These are phyloP conservation scores for Metschnikowia kofuensis DNA, from an alignment of 805 yeast genomes.

Conservation along the genomic window DNA sequence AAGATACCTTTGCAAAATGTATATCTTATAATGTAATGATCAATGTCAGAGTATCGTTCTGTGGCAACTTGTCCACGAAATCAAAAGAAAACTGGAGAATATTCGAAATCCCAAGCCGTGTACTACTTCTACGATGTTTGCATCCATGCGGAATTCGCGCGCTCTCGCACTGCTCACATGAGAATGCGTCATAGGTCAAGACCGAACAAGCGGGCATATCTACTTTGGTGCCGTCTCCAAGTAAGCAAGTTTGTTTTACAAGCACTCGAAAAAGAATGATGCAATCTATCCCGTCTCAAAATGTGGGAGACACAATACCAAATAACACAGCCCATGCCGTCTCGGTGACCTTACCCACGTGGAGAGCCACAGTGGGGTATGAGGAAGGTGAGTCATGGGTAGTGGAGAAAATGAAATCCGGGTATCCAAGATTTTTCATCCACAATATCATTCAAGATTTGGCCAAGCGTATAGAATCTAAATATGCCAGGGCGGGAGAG, in stretches of 20 bases:
- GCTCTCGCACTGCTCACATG: not conserved
- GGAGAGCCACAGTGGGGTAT: conserved; percentile 91
- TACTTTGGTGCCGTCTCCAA: too few relatives aligned
- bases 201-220: not conserved
- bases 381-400: conserved; percentile 89
- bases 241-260: too few relatives aligned
- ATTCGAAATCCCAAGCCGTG: too few relatives aligned
- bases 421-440: conserved; percentile 84
- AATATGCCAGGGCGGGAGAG: conserved; percentile 81
- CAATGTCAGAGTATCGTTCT: too few relatives aligned
- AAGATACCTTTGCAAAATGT: too few relatives aligned
- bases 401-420: conserved; percentile 70
- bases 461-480: conserved; percentile 50
- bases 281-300: conserved; percentile 32
- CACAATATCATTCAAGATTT: conserved; percentile 61
- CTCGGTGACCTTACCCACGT: conserved; percentile 90
- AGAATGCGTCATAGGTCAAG: conserved; percentile 8
- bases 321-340: conserved; percentile 90
- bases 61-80: too few relatives aligned
- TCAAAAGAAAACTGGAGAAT: too few relatives aligned
- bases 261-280: conserved; percentile 3
- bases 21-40: too few relatives aligned
- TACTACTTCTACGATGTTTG: not conserved
- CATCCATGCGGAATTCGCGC: conserved; percentile 7
- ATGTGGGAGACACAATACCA: conserved; percentile 83